Percentiles rank a stretch among this genome's conserved stretches.
phyloP scores from a whole-genome alignment of 306 rosid species.

The Mimosa pudica region DNA sequence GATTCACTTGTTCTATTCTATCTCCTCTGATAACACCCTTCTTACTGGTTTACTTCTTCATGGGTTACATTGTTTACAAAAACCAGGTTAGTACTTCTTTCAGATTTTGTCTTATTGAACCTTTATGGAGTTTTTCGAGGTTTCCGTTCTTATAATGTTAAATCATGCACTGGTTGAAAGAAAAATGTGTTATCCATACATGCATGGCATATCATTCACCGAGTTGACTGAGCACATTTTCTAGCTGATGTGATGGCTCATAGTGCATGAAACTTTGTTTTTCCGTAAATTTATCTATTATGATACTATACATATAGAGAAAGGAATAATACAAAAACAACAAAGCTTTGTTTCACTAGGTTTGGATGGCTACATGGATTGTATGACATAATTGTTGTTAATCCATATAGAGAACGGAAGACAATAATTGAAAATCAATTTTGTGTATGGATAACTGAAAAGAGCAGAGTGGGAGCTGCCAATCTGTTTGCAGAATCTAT shows the following conservation, averaged over 20 bases:
- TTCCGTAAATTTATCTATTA: background rate
- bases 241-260: background rate
- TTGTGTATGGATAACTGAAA: background rate
- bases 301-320: background rate
- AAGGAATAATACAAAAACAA: background rate
- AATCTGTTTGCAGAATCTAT: background rate
- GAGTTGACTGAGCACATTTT: constrained; percentile 4
- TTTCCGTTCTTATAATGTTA: constrained; percentile 14
- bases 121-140: constrained; percentile 2
- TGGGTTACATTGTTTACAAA: constrained; percentile 83
- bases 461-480: constrained; percentile 1
- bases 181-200: background rate
- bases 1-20: constrained; percentile 80
- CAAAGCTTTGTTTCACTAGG: too few relatives aligned
- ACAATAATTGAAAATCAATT: background rate
- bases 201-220: background rate
- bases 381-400: too few relatives aligned
- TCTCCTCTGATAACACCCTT: constrained; percentile 89
- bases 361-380: too few relatives aligned
- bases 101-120: constrained; percentile 15
- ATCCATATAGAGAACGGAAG: background rate
- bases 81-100: constrained; percentile 71
- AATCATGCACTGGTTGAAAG: constrained; percentile 10
- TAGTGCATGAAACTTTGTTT: background rate
- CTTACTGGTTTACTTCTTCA: constrained; percentile 74